These are phyloP conservation scores for Calonectria pseudoturangicola DNA, from an alignment of 2,329 filamentous ascomycete genomes.

Conservation along the genomic window DNA sequence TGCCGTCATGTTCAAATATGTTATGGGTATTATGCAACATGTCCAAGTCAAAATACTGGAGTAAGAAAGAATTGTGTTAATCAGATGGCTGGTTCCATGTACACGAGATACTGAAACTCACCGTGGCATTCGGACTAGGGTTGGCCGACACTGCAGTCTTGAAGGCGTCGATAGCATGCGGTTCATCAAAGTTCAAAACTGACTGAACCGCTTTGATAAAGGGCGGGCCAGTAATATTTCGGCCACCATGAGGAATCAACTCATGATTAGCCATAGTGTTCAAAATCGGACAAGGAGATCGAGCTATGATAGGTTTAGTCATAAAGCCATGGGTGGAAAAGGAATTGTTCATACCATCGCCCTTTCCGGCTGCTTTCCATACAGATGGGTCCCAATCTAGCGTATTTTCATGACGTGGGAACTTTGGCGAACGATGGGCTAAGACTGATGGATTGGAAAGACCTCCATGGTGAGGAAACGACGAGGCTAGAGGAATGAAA, in stretches of 20 bases:
- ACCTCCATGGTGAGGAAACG: conserved; percentile 1
- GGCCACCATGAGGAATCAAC: not conserved
- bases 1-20: not conserved
- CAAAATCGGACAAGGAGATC: not conserved
- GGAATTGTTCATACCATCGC: not conserved
- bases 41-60: not conserved
- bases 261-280: not conserved
- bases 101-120: not conserved
- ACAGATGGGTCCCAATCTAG: not conserved
- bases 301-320: not conserved
- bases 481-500: not conserved
- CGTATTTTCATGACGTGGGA: not conserved
- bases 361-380: not conserved
- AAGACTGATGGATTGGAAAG: not conserved
- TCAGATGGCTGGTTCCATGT: not conserved
- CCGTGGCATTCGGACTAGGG: not conserved
- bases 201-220: not conserved
- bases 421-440: not conserved
- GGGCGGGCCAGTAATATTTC: not conserved
- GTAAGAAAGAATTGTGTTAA: not conserved
- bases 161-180: not conserved
- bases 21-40: not conserved
- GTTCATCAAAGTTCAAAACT: not conserved
- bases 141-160: not conserved
- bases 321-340: not conserved